Conservation (phyloP, 2,329 filamentous ascomycete species). For the Pseudohalonectria lignicola region DNA sequence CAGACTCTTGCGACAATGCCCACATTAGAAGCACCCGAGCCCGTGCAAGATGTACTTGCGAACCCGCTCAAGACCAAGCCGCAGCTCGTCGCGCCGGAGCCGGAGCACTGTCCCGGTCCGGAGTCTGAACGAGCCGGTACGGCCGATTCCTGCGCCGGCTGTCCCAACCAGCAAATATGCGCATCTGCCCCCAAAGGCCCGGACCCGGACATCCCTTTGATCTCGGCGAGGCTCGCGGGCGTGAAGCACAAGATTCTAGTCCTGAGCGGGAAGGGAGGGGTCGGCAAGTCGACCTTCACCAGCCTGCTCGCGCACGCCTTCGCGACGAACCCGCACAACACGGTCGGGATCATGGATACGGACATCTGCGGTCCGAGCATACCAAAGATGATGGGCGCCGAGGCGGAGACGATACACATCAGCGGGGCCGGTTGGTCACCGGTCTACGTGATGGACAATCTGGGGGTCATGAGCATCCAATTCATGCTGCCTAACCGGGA, state of each 20-base stretch:
- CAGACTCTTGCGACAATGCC: no score
- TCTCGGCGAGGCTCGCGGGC: constrained; percentile 68
- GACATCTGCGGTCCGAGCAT: constrained; percentile 96
- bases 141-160: constrained; percentile 82
- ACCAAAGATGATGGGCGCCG: constrained; percentile 98
- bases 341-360: constrained; percentile 93
- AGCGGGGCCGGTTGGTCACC: constrained; percentile 85
- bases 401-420: constrained; percentile 86
- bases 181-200: constrained; percentile 89
- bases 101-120: constrained; percentile 91
- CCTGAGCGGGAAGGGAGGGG: constrained; percentile 88
- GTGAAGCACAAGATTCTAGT: constrained; percentile 91
- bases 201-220: constrained; percentile 85
- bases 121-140: constrained; percentile 61
- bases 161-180: constrained; percentile 93
- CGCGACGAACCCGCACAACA: constrained; percentile 64
- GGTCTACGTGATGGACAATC: constrained; percentile 89
- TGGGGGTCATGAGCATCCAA: constrained; percentile 94
- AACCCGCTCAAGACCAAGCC: constrained; percentile 71
- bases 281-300: constrained; percentile 92
- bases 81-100: constrained; percentile 84
- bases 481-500: constrained; percentile 94
- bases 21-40: constrained; percentile 61
- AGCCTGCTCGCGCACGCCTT: constrained; percentile 83
- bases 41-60: constrained; percentile 58